Evolutionary conservation across 148 eudicot species (phyloP), one percentile per base, ranked within the genome.

Genomic region (Dianthus caryophyllus): DNA sequence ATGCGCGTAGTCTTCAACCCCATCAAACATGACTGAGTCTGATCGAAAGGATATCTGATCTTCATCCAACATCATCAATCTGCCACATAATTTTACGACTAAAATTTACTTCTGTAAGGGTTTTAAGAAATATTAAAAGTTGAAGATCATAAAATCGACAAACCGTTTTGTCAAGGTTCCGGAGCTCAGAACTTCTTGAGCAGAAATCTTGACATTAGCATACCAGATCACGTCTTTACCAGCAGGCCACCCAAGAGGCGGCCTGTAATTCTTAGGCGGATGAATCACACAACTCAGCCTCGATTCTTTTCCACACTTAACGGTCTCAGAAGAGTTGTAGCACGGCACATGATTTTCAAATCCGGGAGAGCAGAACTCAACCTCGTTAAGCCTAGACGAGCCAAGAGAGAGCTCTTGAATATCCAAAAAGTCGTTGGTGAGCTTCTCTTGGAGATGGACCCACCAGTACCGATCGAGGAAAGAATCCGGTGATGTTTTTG

Each of bases 111-210:
- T 27, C 6, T 2, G 33, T 13, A 12, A 12, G 17, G 21, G 47
- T 3, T 33, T 33, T 33, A 2, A 3, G 38, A 33, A 3, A 8
- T 27, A 14, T n/a, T 26, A 20, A 62, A 12, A 22, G 36, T 4
- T 22, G 14, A 13, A 16, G 15, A 29, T 13, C 22, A 16, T 22
- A 15, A 53, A 43, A 68, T 38, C 52, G 15, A 69, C 83, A 44
- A 77, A 94, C 98, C 98, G 86, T 80, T 90, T 94, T 39, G 96
- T 90, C 84, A 94, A 79, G 80, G 96, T 86, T 79, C 98, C 98
- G 51, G 98, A 94, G 26, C 87, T 76, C 71, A 90, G 84, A 49
- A 94, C 94, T 74, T 94, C 92, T 74, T 94, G 84, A 26, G 89
- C 94, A 16, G 96, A 88, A 78, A 94, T 94, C 78, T 86, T 88